Conservation (phyloP, 257 asterid genomes). For the Plectranthus barbatus region DNA sequence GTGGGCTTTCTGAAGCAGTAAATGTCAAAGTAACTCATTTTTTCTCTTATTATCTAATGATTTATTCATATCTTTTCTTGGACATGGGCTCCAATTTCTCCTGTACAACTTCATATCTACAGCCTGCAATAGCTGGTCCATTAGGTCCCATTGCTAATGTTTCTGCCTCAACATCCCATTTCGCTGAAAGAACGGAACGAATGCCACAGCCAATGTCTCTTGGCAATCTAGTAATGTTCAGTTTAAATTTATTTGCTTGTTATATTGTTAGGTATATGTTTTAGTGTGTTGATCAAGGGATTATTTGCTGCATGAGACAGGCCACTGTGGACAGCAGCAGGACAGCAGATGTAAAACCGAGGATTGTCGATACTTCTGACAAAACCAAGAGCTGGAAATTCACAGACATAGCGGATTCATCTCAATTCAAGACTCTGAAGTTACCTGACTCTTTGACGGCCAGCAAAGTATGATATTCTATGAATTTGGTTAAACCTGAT, state of each 20-base stretch:
- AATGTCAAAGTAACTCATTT: constrained; percentile 47
- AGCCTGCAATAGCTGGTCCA: constrained; percentile 62
- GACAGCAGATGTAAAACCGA: constrained; percentile 77
- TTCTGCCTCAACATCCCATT: constrained; percentile 46
- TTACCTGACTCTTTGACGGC: constrained; percentile 78
- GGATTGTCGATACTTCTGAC: constrained; percentile 58
- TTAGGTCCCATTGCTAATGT: constrained; percentile 56
- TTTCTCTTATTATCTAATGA: neutral
- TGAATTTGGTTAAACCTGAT: neutral
- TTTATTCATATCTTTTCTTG: neutral
- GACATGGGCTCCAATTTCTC: constrained; percentile 7
- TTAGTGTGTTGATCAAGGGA: neutral
- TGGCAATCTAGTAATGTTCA: constrained; percentile 49
- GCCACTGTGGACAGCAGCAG: constrained; percentile 72
- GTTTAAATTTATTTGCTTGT: neutral
- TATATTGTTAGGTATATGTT: neutral
- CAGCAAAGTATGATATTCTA: constrained; percentile 45
- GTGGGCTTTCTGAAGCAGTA: constrained; percentile 58
- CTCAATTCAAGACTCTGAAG: constrained; percentile 72
- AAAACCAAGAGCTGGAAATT: constrained; percentile 74
- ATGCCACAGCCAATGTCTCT: constrained; percentile 65
- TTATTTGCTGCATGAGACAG: constrained; percentile 27
- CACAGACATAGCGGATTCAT: constrained; percentile 68
- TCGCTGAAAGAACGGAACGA: constrained; percentile 56
- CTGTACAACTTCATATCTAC: constrained; percentile 9